A percentile compares a stretch with the other conserved stretches of the same genome.
phyloP scores from a whole-genome alignment of 1,284 basidiomycete genomes.

The Porodaedalea pini region DNA sequence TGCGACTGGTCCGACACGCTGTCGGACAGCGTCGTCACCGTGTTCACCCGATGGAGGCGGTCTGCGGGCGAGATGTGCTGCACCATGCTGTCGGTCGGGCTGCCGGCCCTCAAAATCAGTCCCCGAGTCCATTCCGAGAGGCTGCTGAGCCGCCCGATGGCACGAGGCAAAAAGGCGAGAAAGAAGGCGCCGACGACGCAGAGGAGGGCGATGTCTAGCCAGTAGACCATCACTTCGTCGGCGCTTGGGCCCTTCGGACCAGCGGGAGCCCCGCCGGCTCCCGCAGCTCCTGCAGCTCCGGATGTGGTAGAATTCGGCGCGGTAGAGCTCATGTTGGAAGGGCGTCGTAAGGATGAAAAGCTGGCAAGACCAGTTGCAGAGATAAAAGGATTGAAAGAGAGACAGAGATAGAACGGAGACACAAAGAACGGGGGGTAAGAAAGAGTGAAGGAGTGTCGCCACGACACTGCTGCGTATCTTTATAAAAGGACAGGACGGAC shows the following conservation, averaged over 20 bases:
- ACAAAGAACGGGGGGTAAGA: not conserved
- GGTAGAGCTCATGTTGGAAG: not conserved
- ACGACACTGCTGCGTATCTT: not conserved
- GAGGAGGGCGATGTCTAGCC: constrained; percentile 42
- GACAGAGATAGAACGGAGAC: not conserved
- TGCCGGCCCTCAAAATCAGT: constrained; percentile 33
- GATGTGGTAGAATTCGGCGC: not conserved
- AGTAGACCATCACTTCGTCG: constrained; percentile 11
- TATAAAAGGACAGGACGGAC: not conserved
- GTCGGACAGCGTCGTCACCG: not conserved
- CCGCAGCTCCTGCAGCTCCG: not conserved
- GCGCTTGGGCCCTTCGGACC: not conserved
- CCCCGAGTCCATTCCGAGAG: constrained; percentile 43
- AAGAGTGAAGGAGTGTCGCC: not conserved
- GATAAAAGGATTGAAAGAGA: not conserved
- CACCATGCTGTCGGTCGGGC: not conserved
- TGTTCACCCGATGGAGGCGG: not conserved
- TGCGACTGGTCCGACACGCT: not conserved
- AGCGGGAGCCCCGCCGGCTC: not conserved
- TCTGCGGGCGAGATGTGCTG: not conserved
- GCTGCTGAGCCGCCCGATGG: constrained; percentile 43
- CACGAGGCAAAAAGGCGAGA: constrained; percentile 43
- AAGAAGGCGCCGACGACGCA: constrained; percentile 36
- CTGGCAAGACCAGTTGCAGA: not conserved
- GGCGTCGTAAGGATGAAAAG: no score